Evolutionary conservation across 805 yeast species (phyloP), one percentile per base, ranked within the genome.

Genomic region (Candida silvicultrix): DNA sequence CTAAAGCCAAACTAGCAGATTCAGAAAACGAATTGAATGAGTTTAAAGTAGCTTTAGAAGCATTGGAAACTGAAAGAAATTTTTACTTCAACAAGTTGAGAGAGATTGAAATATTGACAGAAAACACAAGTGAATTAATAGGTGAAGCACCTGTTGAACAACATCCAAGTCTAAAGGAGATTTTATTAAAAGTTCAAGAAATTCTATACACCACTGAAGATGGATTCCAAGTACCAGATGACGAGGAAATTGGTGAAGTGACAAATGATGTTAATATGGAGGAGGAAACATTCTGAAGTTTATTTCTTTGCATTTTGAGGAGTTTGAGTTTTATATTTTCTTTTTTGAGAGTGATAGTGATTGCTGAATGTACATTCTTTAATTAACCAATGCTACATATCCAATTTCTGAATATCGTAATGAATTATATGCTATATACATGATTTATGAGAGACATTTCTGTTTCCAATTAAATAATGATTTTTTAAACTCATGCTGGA

Each of bases 61-160:
- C 82, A 14, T 68, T 88, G 42, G 87, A 83, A 57, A 77, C 85
- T 1, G 97, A 94, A 62, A 78, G 98, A 51, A 85, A 87, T 63
- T 89, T 92, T 58, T 94, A 94, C 64, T 92, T 87, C 67, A 82
- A 85, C 58, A 94, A 92, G 66, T 70, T 94, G 44, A 75, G 96
- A 51, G 95, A 87, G 48, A 86, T 94, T 46, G 99, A 94, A 64
- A 79, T 88, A 23, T 66, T 90, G 41, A 77, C 84, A 22, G 89
- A 85, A 57, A 76, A 82, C 21, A 72, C 81, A 11, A 74, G 71
- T 43, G 84, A 80, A 44, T 73, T 76, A 44, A 61, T 77, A 41
- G 71, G 66, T 41, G 67, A 55, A 52, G 22, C 60, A 58, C 42
- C 47, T 46, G 41, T 42, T 42, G 57, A 59, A 43, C 52, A 63